Conservation (phyloP, 768 basidiomycete species). For the Rhodotorula babjevae region DNA sequence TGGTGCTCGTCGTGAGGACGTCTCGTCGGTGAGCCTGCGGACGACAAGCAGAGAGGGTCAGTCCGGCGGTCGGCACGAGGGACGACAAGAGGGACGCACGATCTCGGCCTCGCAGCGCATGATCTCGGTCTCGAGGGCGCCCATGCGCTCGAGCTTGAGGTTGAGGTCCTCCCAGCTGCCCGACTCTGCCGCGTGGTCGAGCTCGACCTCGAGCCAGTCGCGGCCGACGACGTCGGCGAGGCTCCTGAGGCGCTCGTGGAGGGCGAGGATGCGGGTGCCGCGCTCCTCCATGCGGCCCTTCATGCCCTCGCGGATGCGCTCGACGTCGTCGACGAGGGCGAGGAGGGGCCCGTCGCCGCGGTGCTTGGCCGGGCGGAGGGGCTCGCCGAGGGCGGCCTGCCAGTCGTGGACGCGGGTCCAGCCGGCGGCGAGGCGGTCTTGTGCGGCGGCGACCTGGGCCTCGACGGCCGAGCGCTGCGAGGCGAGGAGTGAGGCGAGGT, state of each 20-base stretch:
- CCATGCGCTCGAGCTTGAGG: constrained; percentile 74
- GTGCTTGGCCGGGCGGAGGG: constrained; percentile 54
- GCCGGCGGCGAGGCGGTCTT: constrained; percentile 67
- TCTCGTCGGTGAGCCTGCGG: constrained; percentile 64
- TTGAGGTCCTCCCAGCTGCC: constrained; percentile 55
- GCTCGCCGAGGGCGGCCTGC: constrained; percentile 61
- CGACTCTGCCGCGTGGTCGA: constrained; percentile 43
- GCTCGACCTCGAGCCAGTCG: constrained; percentile 6
- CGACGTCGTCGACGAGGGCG: not conserved
- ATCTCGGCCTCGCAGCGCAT: constrained; percentile 81
- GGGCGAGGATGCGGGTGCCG: constrained; percentile 39
- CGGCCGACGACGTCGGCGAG: constrained; percentile 5
- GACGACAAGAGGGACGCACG: constrained; percentile 51
- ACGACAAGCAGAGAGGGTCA: not conserved
- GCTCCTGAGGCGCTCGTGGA: constrained; percentile 15
- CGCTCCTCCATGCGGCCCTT: constrained; percentile 51
- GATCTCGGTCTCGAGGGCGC: constrained; percentile 74
- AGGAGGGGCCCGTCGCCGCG: constrained; percentile 40
- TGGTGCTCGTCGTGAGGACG: constrained; percentile 60
- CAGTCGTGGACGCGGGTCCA: constrained; percentile 66
- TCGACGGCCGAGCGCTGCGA: constrained; percentile 18
- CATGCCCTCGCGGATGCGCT: constrained; percentile 49
- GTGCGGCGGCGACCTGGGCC: constrained; percentile 7
- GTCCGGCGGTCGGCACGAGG: too few relatives aligned
- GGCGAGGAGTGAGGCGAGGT: constrained; percentile 1